phyloP scores from a whole-genome alignment of 2,329 filamentous ascomycete species.

The Aspergillus fructus region DNA sequence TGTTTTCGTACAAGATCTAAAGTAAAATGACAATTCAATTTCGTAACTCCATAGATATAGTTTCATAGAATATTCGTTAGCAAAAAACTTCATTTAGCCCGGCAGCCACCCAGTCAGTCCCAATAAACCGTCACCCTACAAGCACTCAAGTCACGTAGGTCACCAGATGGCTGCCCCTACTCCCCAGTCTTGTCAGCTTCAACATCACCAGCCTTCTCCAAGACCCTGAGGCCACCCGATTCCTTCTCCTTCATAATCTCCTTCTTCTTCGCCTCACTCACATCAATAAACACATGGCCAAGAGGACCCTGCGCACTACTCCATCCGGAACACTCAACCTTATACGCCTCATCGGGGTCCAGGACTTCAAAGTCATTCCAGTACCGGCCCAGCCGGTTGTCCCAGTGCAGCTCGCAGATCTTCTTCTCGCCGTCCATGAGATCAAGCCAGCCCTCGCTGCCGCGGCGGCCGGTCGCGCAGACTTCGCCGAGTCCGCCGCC shows the following conservation, averaged over 20 bases:
- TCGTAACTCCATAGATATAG: no score
- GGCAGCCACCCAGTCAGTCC: background rate
- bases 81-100: background rate
- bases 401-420: slow-evolving; percentile 35
- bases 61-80: no score
- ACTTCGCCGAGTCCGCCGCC: slow-evolving; percentile 31
- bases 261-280: slow-evolving; percentile 23
- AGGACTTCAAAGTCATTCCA: slow-evolving; percentile 29
- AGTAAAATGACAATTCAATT: no score
- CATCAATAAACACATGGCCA: slow-evolving; percentile 32
- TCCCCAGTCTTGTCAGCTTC: background rate
- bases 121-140: background rate
- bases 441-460: slow-evolving; percentile 33
- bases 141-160: background rate
- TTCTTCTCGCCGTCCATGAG: slow-evolving; percentile 31
- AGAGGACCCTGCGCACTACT: slow-evolving; percentile 29
- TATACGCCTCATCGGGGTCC: slow-evolving; percentile 26
- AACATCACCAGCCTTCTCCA: background rate
- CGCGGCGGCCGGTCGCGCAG: slow-evolving; percentile 30
- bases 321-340: slow-evolving; percentile 31
- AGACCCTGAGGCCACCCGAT: background rate
- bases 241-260: slow-evolving; percentile 3
- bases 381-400: slow-evolving; percentile 26
- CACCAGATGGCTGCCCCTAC: background rate
- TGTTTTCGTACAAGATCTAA: no score